Evolutionary conservation across 2,329 filamentous ascomycete species (phyloP).

Genomic region (Colletotrichum sidae): DNA sequence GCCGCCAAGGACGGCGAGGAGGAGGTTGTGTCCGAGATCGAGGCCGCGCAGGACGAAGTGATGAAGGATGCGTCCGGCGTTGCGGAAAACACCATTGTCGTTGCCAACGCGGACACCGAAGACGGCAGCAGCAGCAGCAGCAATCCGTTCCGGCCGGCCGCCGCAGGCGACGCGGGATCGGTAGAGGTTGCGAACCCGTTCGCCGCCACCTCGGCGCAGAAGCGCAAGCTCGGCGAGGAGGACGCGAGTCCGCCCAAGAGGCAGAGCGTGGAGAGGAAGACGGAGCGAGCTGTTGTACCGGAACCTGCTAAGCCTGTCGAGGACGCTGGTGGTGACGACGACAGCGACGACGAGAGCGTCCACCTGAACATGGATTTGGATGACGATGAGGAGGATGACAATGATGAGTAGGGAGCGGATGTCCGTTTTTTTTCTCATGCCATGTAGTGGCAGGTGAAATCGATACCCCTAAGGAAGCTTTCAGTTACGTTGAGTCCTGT

Average conservation of each 20-base stretch:
- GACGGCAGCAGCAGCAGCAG: neutral
- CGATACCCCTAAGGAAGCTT: constrained; percentile 31
- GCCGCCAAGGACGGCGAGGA: constrained; percentile 60
- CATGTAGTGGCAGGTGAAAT: constrained; percentile 8
- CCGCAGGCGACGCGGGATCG: constrained; percentile 34
- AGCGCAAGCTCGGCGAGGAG: constrained; percentile 54
- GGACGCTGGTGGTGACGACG: constrained; percentile 53
- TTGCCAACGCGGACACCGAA: constrained; percentile 13
- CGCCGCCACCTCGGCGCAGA: constrained; percentile 44
- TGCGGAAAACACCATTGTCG: constrained; percentile 23
- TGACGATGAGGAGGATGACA: constrained; percentile 56
- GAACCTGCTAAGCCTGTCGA: constrained; percentile 38
- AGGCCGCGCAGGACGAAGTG: constrained; percentile 51
- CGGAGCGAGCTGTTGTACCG: constrained; percentile 18
- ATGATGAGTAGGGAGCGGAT: constrained; percentile 39
- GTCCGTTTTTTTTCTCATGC: neutral
- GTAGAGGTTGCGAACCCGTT: constrained; percentile 35
- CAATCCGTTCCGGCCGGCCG: constrained; percentile 51
- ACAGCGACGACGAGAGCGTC: constrained; percentile 65
- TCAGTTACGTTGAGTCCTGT: neutral
- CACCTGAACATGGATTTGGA: constrained; percentile 71
- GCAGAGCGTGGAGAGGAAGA: constrained; percentile 34
- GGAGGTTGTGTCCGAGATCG: constrained; percentile 45
- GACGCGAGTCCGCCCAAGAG: constrained; percentile 42
- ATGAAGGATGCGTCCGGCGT: constrained; percentile 38